A percentile compares a stretch with the other conserved stretches of the same genome.
phyloP scores from a whole-genome alignment of 2,329 filamentous ascomycete genomes.

The Cercospora citrullina region DNA sequence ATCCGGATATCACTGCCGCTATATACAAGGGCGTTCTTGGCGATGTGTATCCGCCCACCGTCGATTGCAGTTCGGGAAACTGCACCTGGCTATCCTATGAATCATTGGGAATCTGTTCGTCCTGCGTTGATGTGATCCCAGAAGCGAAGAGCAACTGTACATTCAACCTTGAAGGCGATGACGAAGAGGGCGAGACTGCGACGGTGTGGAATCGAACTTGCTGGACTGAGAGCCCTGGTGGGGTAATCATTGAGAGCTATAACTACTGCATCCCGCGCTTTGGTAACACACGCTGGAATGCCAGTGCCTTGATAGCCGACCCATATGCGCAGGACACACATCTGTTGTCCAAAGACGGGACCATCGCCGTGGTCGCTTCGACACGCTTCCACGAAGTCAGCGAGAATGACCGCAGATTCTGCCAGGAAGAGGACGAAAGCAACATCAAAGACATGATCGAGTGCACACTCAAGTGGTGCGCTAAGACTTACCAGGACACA shows the following conservation, averaged over 20 bases:
- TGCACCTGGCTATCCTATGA: background rate
- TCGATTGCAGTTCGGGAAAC: background rate
- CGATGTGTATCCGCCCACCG: background rate
- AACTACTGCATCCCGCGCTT: too few relatives aligned
- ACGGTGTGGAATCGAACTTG: too few relatives aligned
- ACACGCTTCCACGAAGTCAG: background rate
- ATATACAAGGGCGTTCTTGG: background rate
- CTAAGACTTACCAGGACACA: background rate
- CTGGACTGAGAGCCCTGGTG: background rate
- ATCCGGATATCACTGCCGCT: background rate
- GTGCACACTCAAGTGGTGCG: background rate
- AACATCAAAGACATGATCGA: background rate
- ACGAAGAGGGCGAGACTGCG: too few relatives aligned
- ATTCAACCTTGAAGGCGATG: too few relatives aligned
- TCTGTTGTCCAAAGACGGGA: background rate
- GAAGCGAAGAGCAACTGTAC: too few relatives aligned
- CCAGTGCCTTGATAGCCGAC: background rate
- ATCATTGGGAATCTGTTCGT: background rate
- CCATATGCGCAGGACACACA: background rate
- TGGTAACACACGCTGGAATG: too few relatives aligned
- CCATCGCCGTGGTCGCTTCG: background rate
- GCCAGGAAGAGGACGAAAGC: background rate
- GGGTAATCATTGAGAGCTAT: background rate
- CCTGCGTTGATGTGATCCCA: background rate
- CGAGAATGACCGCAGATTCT: background rate